Base-by-base conservation (phyloP, 1,284 basidiomycete species). In the Boletus sp. region DNA sequence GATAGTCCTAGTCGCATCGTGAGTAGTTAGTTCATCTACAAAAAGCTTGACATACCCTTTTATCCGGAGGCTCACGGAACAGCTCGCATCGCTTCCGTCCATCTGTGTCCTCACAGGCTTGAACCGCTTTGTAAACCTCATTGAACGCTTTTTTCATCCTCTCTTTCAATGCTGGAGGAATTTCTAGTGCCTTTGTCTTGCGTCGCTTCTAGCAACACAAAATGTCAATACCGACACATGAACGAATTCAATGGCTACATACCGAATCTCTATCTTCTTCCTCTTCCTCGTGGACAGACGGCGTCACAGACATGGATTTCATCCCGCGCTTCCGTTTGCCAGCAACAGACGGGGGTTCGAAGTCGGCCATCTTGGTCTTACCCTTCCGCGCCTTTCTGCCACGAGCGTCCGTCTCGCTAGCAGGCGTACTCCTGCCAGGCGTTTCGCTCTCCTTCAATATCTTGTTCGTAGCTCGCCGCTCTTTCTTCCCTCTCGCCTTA, bases 61-160 rank as follows among this genome's bases (percentile, higher is more conserved):
- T 87, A 74, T 91, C 88, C 14, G 93, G 93, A 17, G 90, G 81
- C 60, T 93, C 87, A 67, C 87, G 82, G 83, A 96, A 95, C 60
- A 94, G 83, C 61, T 91, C 90, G 70, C 93, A 94, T 43, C 93
- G 89, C 70, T 88, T 87, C 62, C 92, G 86, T 57, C 90, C 89
- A 49, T 82, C 84, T 6, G 85, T 83, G 64, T 91, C 91, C 68
- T 90, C 85, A 66, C 90, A 89, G 58, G 81, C 83, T 59, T 90
- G 79, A 31, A 95, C 89, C n/a, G 92, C 89, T 61, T 87, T 86
- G 73, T 91, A 85, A 72, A 91, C 90, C 65, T 91, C 89, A 61
- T 87, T 86, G 76, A 95, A 94, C 9, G 89, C 86, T 67, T 89
- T 90, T 79, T 94, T 94, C 89, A 95, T 89, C 71, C 85, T 86